Evolutionary conservation across 2,329 filamentous ascomycete genomes (phyloP), one percentile per base, ranked within the genome.

Genomic region (Aspergillus sp.): DNA sequence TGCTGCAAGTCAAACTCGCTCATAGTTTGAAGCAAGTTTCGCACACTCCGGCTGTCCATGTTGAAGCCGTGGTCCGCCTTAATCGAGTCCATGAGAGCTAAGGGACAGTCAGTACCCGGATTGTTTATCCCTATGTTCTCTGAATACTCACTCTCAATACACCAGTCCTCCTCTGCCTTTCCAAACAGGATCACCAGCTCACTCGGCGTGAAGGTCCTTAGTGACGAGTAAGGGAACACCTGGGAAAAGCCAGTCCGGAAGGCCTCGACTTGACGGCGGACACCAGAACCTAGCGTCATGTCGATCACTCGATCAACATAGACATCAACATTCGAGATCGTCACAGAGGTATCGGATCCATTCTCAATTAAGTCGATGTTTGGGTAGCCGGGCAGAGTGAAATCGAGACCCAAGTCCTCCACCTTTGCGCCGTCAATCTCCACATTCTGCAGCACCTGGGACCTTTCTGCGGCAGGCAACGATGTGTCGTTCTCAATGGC

Each of bases 11-110:
- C 79, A 45, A 96, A 77, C 63, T 94, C 86, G 64, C 89, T 96
- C 93, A 98, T 97, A 7, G 85, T 85, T 60, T 96, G 89, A 12
- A 98, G 76, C 54, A 98, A 67, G 59, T 98, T 97, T 59, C 85
- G 88, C 42, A 98, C 89, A 61, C 86, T 96, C 72, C 85, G 87
- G 75, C 91, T 97, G 64, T 98, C 93, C 80, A 98, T 93, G 59
- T 97, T 98, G 74, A 88, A 98, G 6, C 93, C 93, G 64, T 98
- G 93, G 59, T 98, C 93, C 29, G 93, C 93, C 72, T 98, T 98
- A 73, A 98, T 91, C 0, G 91, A 96, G 63, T 98, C 93, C 80
- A 94, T 94, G 36, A 98, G 80, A 49, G 93, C 88, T 93, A 57
- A 38, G 29, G 27, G 4, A 29, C 29, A 8, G 3, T 41, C n/a